Evolutionary conservation across 1,139 yeast species (phyloP), one percentile per base, ranked within the genome.

Genomic region (Hansenula sp.): DNA sequence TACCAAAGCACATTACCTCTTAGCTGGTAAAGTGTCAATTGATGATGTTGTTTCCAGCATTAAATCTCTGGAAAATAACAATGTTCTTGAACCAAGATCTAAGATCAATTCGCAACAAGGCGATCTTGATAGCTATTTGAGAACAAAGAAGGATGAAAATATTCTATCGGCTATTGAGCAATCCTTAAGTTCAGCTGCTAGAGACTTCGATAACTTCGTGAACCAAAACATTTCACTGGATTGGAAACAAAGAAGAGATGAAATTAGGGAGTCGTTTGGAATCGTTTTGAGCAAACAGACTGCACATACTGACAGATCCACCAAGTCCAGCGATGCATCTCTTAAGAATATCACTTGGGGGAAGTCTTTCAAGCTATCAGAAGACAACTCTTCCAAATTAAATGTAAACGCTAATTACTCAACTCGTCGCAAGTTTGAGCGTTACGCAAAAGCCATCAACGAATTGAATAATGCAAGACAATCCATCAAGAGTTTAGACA

Each of bases 21-120:
- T 93, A 44, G 96, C 97, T 2, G 87, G 94, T 1, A 85, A 94
- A 59, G 97, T 91, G 44, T 84, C 89, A 46, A 87, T 95, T 37
- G 96, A 89, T 57, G 95, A 89, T 46, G 83, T 93, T 40, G 91
- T 86, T 52, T 72, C 74, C 39, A 91, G 87, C 43, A 68, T 84
- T 51, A 75, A 74, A 32, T 58, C 53, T 18, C 54, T 68, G 21
- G 62, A 65, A 39, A 57, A 48, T 13, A 47, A 48, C 24, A 57
- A 47, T 32, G 49, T 49, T 17, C 38, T 54, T 2, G 57, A 55
- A 50, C 55, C 49, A 47, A 60, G 53, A 48, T 41, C 58, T n/a
- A 54, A 59, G 34, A 49, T 47, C 25, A 57, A 54, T 40, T 21
- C 49, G 19, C 61, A 52, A 40, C 46, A 55, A 36, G 58, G 59